A percentile compares a stretch with the other conserved stretches of the same genome.
phyloP scores from a whole-genome alignment of 2,329 filamentous ascomycete genomes.

The Nannizziopsis arthrosporioides region DNA sequence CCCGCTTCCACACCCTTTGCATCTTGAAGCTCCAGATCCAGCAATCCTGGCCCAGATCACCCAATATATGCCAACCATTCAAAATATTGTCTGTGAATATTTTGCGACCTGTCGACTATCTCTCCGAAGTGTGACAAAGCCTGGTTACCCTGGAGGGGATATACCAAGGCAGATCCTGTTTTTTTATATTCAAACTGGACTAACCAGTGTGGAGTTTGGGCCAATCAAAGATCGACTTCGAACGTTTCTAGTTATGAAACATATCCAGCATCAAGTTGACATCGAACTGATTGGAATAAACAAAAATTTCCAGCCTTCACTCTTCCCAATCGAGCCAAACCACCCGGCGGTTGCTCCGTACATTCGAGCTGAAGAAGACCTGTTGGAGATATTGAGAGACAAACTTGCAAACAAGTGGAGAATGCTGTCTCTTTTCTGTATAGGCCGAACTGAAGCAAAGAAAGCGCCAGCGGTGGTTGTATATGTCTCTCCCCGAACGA shows the following conservation, averaged over 20 bases:
- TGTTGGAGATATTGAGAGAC: background rate
- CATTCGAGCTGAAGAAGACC: background rate
- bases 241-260: background rate
- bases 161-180: background rate
- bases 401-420: slow-evolving; percentile 3
- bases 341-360: slow-evolving; percentile 1
- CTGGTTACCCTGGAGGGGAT: slow-evolving; percentile 4
- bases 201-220: background rate
- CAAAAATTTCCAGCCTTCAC: slow-evolving; percentile 6
- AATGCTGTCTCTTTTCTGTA: slow-evolving; percentile 4
- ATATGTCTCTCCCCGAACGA: slow-evolving; percentile 3
- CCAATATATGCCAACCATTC: background rate
- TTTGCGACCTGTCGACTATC: background rate
- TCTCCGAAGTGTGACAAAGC: slow-evolving; percentile 2
- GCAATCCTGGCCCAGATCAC: background rate
- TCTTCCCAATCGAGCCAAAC: slow-evolving; percentile 7
- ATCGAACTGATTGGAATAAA: slow-evolving; percentile 1
- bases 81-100: background rate
- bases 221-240: background rate
- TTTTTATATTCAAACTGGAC: background rate
- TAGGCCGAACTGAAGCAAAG: slow-evolving; percentile 2
- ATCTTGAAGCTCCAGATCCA: background rate
- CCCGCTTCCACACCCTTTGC: slow-evolving; percentile 8
- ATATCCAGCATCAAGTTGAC: background rate
- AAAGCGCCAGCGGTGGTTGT: slow-evolving; percentile 9